A percentile compares a stretch with the other conserved stretches of the same genome.
These are phyloP conservation scores for Aurifilum marmelostoma DNA, from an alignment of 2,329 filamentous ascomycete species.

Conservation along the genomic window DNA sequence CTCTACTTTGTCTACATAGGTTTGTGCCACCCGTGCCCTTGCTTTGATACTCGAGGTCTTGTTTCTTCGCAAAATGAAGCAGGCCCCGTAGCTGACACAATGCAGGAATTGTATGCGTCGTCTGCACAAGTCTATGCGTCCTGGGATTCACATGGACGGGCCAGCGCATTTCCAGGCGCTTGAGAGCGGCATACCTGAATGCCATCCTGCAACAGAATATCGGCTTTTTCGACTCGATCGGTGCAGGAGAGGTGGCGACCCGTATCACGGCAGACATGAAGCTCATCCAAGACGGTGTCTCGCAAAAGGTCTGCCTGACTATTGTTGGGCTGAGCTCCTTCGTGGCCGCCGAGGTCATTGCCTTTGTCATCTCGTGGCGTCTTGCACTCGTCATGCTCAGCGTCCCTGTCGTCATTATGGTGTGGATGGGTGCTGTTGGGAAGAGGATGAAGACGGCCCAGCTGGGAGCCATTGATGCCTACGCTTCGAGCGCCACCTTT, in stretches of 20 bases:
- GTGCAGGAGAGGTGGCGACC: background rate
- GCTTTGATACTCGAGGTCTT: background rate
- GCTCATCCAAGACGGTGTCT: background rate
- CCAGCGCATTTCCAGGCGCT: background rate
- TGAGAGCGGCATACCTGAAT: background rate
- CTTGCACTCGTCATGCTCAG: background rate
- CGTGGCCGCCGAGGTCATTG: background rate
- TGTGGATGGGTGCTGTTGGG: background rate
- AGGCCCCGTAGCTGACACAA: background rate
- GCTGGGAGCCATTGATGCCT: background rate
- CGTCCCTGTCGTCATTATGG: background rate
- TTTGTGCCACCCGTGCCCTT: background rate
- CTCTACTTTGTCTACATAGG: background rate
- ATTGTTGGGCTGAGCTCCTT: background rate
- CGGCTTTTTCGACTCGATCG: background rate
- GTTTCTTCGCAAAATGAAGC: too few species aligned
- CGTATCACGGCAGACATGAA: slow-evolving; percentile 6
- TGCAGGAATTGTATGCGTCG: background rate
- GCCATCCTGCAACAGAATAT: background rate
- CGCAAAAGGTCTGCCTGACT: slow-evolving; percentile 8
- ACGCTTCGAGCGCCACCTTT: background rate
- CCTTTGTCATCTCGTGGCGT: background rate
- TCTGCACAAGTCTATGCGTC: background rate
- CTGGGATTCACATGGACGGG: background rate
- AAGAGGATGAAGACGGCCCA: background rate